phyloP scores from a whole-genome alignment of 164 flowering plant species.

The Kalanchoe fedtschenkoi region DNA sequence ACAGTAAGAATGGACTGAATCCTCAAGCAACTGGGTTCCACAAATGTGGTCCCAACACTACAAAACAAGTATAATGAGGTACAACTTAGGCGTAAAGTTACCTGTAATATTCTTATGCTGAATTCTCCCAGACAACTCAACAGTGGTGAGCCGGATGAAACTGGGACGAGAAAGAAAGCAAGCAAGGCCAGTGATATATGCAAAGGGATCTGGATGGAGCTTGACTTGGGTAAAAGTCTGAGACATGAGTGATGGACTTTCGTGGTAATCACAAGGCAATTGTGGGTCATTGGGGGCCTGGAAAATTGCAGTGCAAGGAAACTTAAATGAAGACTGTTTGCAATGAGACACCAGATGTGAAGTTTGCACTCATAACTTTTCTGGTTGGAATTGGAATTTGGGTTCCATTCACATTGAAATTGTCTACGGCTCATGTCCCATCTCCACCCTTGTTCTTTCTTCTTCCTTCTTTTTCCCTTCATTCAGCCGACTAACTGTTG shows the following conservation, averaged over 20 bases:
- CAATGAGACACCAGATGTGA: background rate
- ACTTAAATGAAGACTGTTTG: background rate
- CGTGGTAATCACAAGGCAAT: background rate
- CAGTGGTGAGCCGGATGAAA: no score
- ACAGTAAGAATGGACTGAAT: no score
- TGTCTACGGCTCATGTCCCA: background rate
- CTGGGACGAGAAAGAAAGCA: background rate
- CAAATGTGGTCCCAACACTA: no score
- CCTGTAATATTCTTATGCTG: no score
- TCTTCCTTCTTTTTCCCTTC: no score
- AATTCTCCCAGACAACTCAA: no score
- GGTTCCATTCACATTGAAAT: background rate
- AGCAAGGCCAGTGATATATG: background rate
- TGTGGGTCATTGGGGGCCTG: background rate
- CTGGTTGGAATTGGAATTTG: background rate
- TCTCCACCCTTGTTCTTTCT: background rate
- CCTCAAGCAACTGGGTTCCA: no score
- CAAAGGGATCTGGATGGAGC: background rate
- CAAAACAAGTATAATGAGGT: no score
- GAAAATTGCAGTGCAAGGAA: background rate
- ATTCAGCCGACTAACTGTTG: no score
- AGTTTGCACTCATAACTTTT: background rate
- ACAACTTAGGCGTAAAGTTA: no score
- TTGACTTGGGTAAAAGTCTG: slow-evolving; percentile 2
- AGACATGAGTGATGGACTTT: background rate